A percentile compares a stretch with the other conserved stretches of the same genome.
Conservation (phyloP, 2,329 filamentous ascomycete genomes). For the Saccharata proteae region DNA sequence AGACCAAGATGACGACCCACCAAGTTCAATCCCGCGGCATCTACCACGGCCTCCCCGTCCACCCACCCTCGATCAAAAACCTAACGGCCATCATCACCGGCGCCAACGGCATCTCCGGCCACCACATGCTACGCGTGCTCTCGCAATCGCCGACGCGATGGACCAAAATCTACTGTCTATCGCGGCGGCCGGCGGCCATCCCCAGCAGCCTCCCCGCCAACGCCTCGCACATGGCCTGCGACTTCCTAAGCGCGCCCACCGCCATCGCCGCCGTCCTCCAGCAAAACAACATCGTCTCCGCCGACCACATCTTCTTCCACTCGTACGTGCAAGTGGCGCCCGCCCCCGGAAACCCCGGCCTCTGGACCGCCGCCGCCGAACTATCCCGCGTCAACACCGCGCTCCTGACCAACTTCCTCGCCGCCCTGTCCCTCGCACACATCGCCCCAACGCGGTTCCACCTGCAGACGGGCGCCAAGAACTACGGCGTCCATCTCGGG, state of each 20-base stretch:
- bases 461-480: conserved; percentile 41
- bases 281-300: conserved; percentile 19
- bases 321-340: conserved; percentile 42
- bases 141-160: conserved; percentile 35
- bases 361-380: conserved; percentile 41
- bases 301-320: conserved; percentile 41
- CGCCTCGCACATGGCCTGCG: conserved; percentile 31
- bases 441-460: conserved; percentile 36
- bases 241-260: conserved; percentile 27
- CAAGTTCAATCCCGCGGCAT: conserved; percentile 29
- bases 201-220: conserved; percentile 21
- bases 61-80: conserved; percentile 22
- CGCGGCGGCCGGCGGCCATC: conserved; percentile 33
- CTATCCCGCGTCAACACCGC: conserved; percentile 34
- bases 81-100: conserved; percentile 42
- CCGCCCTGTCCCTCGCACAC: conserved; percentile 28
- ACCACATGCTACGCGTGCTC: conserved; percentile 39
- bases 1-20: conserved; percentile 13
- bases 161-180: conserved; percentile 41
- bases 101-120: conserved; percentile 42
- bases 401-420: conserved; percentile 38
- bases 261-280: conserved; percentile 25
- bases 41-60: conserved; percentile 38
- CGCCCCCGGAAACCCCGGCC: conserved; percentile 28
- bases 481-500: conserved; percentile 40